These are phyloP conservation scores for Drosera capensis DNA, from an alignment of 148 eudicot genomes.

Conservation along the genomic window DNA sequence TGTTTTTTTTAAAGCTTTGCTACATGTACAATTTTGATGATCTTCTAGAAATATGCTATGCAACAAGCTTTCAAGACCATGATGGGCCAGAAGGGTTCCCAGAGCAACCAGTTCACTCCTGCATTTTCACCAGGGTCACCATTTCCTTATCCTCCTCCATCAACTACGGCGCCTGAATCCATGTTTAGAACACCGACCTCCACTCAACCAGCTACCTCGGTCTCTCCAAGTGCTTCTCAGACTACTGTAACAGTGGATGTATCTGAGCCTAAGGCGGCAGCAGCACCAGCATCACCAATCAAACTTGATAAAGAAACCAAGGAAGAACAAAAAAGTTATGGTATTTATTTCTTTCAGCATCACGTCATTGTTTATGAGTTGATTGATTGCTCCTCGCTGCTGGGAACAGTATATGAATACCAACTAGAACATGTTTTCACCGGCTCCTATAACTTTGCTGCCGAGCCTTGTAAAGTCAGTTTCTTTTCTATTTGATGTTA, in stretches of 20 bases:
- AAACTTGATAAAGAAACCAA: constrained; percentile 26
- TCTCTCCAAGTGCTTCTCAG: constrained; percentile 34
- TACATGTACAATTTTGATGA: constrained; percentile 2
- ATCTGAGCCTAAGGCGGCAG: constrained; percentile 32
- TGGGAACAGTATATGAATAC: neutral
- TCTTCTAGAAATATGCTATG: constrained; percentile 84
- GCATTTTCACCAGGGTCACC: constrained; percentile 56
- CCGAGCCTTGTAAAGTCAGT: too few relatives aligned
- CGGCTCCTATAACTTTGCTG: too few relatives aligned
- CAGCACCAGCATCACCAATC: constrained; percentile 20
- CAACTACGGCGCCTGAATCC: constrained; percentile 21
- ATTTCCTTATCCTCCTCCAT: constrained; percentile 47
- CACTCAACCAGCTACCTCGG: constrained; percentile 13
- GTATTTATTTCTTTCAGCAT: constrained; percentile 16
- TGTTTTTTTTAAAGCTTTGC: too few relatives aligned
- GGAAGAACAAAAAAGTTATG: constrained; percentile 38
- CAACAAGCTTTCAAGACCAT: constrained; percentile 74
- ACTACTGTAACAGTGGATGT: constrained; percentile 40
- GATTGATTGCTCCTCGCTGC: too few relatives aligned
- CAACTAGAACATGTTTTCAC: neutral
- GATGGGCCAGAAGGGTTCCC: constrained; percentile 68
- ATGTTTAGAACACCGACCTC: constrained; percentile 23
- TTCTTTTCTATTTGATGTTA: too few relatives aligned
- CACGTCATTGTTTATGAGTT: too few relatives aligned
- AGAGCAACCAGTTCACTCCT: constrained; percentile 70